phyloP scores from a whole-genome alignment of 2,329 filamentous ascomycete species.

The Paecilomyces variotii region DNA sequence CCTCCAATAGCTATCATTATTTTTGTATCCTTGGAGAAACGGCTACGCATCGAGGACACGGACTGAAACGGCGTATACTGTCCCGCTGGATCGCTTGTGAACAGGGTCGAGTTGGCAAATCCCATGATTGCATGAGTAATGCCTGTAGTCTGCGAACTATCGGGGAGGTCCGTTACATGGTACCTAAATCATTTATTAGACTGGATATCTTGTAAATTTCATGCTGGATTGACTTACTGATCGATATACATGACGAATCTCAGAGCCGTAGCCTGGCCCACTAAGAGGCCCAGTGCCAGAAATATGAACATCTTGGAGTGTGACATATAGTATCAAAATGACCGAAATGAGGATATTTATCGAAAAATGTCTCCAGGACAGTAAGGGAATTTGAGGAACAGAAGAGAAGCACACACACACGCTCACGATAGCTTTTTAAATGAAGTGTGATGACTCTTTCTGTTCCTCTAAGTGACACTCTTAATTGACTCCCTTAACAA shows the following conservation, averaged over 20 bases:
- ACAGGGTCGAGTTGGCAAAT: slow-evolving; percentile 46
- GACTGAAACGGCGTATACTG: slow-evolving; percentile 48
- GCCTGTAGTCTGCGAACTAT: slow-evolving; percentile 26
- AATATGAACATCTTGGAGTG: slow-evolving; percentile 17
- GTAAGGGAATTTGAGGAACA: not conserved
- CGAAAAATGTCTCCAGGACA: not conserved
- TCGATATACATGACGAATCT: slow-evolving; percentile 42
- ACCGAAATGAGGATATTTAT: not conserved
- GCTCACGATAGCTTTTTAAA: not conserved
- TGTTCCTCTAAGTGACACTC: not conserved
- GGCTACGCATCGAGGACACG: slow-evolving; percentile 42
- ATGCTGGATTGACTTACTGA: slow-evolving; percentile 25
- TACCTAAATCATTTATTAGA: slow-evolving; percentile 24
- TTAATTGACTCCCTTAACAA: not conserved
- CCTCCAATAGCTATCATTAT: slow-evolving; percentile 66
- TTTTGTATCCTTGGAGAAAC: slow-evolving; percentile 50
- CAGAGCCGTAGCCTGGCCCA: slow-evolving; percentile 20
- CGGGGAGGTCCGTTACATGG: slow-evolving; percentile 31
- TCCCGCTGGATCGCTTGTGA: slow-evolving; percentile 38
- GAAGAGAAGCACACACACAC: not conserved
- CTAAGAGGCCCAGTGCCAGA: slow-evolving; percentile 21
- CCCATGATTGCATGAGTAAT: slow-evolving; percentile 50
- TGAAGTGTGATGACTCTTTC: not conserved
- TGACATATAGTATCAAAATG: too few species aligned
- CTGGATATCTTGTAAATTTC: not conserved